These are phyloP conservation scores for Cordyceps cateniannulata DNA, from an alignment of 2,329 filamentous ascomycete species.

Conservation along the genomic window DNA sequence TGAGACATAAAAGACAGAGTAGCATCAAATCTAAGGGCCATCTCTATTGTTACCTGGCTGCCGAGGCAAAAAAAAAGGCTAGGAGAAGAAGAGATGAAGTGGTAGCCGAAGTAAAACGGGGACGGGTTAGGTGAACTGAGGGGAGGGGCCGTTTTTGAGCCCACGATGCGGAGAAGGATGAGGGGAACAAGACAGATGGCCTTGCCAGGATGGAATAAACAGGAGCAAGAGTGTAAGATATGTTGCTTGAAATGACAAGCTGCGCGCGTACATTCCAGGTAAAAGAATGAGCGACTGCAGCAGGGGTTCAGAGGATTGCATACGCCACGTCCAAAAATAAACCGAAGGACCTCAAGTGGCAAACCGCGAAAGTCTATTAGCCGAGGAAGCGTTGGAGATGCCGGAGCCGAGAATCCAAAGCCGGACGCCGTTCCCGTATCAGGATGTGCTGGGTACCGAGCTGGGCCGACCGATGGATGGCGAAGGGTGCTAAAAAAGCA, in stretches of 20 bases:
- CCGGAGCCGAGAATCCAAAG: slow-evolving; percentile 6
- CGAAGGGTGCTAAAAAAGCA: background rate
- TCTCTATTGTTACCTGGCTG: background rate
- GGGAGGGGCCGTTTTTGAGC: background rate
- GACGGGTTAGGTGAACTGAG: slow-evolving; percentile 8
- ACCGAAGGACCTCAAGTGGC: background rate
- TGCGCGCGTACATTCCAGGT: no score
- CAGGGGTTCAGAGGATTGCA: background rate
- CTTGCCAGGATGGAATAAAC: background rate
- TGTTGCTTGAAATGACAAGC: background rate
- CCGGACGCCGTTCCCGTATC: slow-evolving; percentile 4
- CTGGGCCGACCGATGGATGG: background rate
- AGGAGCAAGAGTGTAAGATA: background rate
- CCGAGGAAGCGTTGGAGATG: slow-evolving; percentile 7
- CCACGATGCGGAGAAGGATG: slow-evolving; percentile 2
- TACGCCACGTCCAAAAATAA: background rate
- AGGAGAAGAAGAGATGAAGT: background rate
- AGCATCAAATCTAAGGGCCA: background rate
- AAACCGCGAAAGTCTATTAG: background rate
- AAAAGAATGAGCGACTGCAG: background rate
- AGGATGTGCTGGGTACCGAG: background rate
- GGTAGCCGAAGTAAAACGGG: slow-evolving; percentile 10
- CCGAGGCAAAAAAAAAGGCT: slow-evolving; percentile 5
- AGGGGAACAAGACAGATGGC: background rate
- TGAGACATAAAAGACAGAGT: background rate